A percentile compares a stretch with the other conserved stretches of the same genome.
Conservation (phyloP, 805 yeast genomes). For the Wickerhamiella occidentalis region DNA sequence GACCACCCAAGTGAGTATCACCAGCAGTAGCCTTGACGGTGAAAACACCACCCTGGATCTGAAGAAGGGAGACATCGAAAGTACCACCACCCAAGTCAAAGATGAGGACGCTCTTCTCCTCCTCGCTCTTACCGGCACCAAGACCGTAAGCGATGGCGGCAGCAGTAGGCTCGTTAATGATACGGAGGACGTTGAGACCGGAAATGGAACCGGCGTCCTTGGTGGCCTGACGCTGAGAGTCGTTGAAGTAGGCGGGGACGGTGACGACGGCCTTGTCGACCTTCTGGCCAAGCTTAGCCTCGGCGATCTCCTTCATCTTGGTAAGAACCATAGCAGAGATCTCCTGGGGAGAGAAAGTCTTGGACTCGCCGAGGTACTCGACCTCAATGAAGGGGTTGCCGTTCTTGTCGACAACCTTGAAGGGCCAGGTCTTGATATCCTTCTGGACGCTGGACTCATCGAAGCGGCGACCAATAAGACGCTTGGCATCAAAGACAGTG, state of each 20-base stretch:
- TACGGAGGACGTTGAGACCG: slow-evolving; percentile 87
- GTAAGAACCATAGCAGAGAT: slow-evolving; percentile 81
- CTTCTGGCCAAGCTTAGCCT: slow-evolving; percentile 70
- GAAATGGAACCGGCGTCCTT: slow-evolving; percentile 96
- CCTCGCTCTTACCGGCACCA: slow-evolving; percentile 50
- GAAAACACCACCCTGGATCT: slow-evolving; percentile 92
- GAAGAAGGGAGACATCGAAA: slow-evolving; percentile 87
- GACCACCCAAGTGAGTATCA: slow-evolving; percentile 95
- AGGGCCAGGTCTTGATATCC: slow-evolving; percentile 84
- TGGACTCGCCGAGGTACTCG: slow-evolving; percentile 77
- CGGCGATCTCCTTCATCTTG: slow-evolving; percentile 92
- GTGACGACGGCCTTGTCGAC: slow-evolving; percentile 91
- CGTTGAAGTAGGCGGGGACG: slow-evolving; percentile 95
- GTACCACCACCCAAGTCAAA: slow-evolving; percentile 99
- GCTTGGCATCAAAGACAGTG: slow-evolving; percentile 92
- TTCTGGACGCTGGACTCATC: slow-evolving; percentile 63
- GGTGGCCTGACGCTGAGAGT: slow-evolving; percentile 96
- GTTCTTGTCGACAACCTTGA: slow-evolving; percentile 58
- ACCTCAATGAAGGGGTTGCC: slow-evolving; percentile 86
- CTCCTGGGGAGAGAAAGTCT: slow-evolving; percentile 85
- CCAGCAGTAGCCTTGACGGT: slow-evolving; percentile 92
- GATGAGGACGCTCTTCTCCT: slow-evolving; percentile 80
- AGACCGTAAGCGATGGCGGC: slow-evolving; percentile 99
- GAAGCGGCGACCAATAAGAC: slow-evolving; percentile 80
- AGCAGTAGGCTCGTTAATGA: slow-evolving; percentile 95